Conservation (phyloP, 2,329 filamentous ascomycete species). For the Penicillium sp. region DNA sequence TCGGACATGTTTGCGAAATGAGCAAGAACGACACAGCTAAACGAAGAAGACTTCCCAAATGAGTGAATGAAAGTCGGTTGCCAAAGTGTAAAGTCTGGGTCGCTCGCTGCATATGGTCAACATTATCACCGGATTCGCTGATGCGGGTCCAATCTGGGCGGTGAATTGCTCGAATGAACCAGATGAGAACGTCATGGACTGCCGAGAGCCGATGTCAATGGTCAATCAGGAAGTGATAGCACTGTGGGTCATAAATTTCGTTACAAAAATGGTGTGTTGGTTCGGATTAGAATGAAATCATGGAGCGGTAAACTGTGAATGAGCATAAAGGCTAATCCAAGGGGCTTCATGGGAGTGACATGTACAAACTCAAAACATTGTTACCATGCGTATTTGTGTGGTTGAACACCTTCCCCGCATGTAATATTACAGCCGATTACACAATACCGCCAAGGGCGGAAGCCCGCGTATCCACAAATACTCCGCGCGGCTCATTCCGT, state of each 20-base stretch:
- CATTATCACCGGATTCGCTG: conserved; percentile 4
- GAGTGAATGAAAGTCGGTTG: not conserved
- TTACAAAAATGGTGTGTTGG: not conserved
- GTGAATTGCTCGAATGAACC: not conserved
- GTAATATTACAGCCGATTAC: conserved; percentile 7
- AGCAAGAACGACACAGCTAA: not conserved
- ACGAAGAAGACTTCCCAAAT: not conserved
- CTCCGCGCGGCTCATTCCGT: conserved; percentile 2
- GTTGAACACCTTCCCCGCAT: conserved; percentile 6
- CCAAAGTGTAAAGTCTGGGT: conserved; percentile 5
- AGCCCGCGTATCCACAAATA: not conserved
- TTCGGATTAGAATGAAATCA: not conserved
- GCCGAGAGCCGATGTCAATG: conserved; percentile 16
- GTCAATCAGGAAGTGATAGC: not conserved
- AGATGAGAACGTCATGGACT: conserved; percentile 12
- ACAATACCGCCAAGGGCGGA: not conserved
- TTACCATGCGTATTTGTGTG: not conserved
- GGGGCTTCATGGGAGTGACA: not conserved
- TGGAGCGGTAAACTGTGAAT: not conserved
- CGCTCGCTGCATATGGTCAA: not conserved
- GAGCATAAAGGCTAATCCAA: not conserved
- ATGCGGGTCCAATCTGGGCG: conserved; percentile 1
- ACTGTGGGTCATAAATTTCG: not conserved
- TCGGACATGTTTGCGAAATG: conserved; percentile 11
- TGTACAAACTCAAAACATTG: not conserved